These are phyloP conservation scores for Rachicladosporium sp. DNA, from an alignment of 2,329 filamentous ascomycete species.

Conservation along the genomic window DNA sequence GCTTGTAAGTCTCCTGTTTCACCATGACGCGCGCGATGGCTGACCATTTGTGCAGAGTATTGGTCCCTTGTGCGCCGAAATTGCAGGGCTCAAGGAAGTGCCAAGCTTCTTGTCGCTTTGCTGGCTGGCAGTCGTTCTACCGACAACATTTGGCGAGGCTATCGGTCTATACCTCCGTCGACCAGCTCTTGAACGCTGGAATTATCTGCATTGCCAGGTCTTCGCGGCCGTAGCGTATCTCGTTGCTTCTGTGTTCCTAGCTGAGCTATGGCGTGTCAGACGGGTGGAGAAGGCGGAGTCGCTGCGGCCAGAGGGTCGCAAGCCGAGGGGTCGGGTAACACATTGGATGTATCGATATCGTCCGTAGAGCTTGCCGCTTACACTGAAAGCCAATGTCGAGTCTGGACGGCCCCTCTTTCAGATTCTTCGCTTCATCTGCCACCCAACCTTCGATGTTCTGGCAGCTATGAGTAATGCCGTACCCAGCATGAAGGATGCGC, in stretches of 20 bases:
- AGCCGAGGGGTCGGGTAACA: not conserved
- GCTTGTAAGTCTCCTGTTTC: too few species aligned
- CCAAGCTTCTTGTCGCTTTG: constrained; percentile 28
- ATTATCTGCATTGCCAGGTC: constrained; percentile 28
- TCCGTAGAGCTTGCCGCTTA: not conserved
- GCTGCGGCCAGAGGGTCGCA: not conserved
- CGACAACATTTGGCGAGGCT: constrained; percentile 3
- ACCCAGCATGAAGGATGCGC: constrained; percentile 19
- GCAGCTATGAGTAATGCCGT: constrained; percentile 16
- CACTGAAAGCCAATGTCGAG: not conserved
- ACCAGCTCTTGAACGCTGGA: constrained; percentile 2
- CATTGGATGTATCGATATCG: constrained; percentile 6
- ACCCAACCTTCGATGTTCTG: constrained; percentile 18
- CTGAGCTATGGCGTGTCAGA: constrained; percentile 16
- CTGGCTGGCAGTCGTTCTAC: constrained; percentile 21
- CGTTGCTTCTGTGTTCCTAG: constrained; percentile 23
- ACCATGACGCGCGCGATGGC: too few species aligned
- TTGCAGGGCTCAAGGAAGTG: constrained; percentile 29
- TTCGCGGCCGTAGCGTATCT: constrained; percentile 27
- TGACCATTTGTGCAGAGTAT: too few species aligned
- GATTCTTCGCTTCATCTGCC: constrained; percentile 16
- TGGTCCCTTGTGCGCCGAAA: constrained; percentile 28
- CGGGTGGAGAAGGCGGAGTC: constrained; percentile 1
- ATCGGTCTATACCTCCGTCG: constrained; percentile 4
- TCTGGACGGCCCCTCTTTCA: constrained; percentile 3